These are phyloP conservation scores for Vanrija humicola DNA, from an alignment of 1,284 basidiomycete species.

Conservation along the genomic window DNA sequence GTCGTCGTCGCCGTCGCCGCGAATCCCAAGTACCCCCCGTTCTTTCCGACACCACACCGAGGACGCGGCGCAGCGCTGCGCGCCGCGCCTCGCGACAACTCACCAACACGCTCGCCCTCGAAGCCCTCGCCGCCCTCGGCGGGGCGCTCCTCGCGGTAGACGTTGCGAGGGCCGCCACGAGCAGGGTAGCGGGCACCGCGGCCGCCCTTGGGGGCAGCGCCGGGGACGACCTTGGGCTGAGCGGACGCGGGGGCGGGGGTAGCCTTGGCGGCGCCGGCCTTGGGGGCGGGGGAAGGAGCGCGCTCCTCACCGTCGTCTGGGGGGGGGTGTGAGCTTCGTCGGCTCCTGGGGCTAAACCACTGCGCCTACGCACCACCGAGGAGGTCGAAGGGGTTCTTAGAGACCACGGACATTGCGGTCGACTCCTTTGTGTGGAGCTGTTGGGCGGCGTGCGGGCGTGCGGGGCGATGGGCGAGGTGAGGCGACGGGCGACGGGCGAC, in stretches of 20 bases:
- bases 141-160: conserved; percentile 28
- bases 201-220: conserved; percentile 29
- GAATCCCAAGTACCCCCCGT: too few species aligned
- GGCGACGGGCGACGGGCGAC: background rate
- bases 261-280: conserved; percentile 18
- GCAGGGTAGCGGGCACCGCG: conserved; percentile 33
- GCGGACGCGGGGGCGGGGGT: conserved; percentile 26
- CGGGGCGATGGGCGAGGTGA: background rate
- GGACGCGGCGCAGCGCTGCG: too few species aligned
- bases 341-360: too few species aligned
- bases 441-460: background rate
- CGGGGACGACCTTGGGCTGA: conserved; percentile 32
- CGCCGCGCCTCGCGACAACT: conserved; percentile 14
- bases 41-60: too few species aligned
- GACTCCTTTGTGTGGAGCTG: conserved; percentile 20
- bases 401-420: conserved; percentile 49
- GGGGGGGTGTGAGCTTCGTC: background rate
- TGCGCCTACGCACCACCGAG: conserved; percentile 43
- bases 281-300: conserved; percentile 31
- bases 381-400: conserved; percentile 51
- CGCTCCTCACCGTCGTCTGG: conserved; percentile 41
- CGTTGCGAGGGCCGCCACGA: conserved; percentile 42
- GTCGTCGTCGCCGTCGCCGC: too few species aligned
- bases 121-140: conserved; percentile 37
- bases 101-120: conserved; percentile 49